phyloP scores from a whole-genome alignment of 2,329 filamentous ascomycete genomes.

The Falciphora oryzae region DNA sequence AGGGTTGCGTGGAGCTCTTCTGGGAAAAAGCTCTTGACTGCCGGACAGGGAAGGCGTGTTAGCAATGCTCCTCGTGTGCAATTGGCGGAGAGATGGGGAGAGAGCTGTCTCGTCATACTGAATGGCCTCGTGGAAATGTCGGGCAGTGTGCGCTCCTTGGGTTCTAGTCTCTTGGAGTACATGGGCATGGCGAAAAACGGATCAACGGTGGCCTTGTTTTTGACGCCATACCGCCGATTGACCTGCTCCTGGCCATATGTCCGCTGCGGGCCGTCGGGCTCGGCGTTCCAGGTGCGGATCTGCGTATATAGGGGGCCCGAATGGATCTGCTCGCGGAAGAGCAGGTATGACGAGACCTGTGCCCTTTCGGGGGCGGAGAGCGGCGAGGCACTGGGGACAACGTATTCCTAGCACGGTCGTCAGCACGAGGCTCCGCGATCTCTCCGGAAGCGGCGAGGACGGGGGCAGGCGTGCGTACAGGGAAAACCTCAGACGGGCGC shows the following conservation, averaged over 20 bases:
- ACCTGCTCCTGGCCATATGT: constrained; percentile 53
- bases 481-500: constrained; percentile 54
- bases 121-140: constrained; percentile 47
- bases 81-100: not conserved
- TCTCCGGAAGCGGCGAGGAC: not conserved
- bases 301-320: constrained; percentile 51
- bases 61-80: not conserved
- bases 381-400: constrained; percentile 38
- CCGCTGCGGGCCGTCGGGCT: constrained; percentile 32
- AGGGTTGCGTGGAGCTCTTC: constrained; percentile 49
- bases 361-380: constrained; percentile 39
- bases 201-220: constrained; percentile 50
- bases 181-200: constrained; percentile 54
- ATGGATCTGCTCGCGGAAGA: constrained; percentile 52
- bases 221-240: constrained; percentile 50
- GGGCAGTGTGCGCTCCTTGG: constrained; percentile 46
- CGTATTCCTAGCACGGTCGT: constrained; percentile 36
- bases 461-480: constrained; percentile 32
- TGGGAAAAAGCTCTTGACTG: constrained; percentile 44
- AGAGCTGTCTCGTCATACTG: constrained; percentile 20
- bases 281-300: constrained; percentile 36
- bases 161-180: constrained; percentile 50
- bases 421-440: not conserved
- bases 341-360: constrained; percentile 45
- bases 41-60: not conserved